Conservation (phyloP, 345 rosid species). For the Turritis glabra region DNA sequence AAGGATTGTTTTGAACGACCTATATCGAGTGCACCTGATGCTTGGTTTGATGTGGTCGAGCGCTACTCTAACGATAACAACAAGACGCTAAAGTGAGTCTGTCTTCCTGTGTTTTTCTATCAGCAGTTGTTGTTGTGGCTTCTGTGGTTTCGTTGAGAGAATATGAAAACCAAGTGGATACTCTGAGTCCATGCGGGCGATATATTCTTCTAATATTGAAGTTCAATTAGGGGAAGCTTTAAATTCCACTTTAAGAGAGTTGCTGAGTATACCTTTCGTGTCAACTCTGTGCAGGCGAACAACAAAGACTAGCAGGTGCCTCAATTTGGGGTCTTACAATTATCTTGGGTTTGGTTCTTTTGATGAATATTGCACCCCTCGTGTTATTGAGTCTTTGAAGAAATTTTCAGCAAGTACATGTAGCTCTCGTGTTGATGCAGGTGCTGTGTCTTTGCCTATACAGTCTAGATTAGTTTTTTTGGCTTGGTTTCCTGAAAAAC, state of each 20-base stretch:
- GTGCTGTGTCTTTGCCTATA: constrained; percentile 37
- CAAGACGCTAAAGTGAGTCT: constrained; percentile 69
- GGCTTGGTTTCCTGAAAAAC: constrained; percentile 1
- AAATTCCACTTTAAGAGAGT: background rate
- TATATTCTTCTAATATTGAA: background rate
- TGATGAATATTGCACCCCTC: constrained; percentile 94
- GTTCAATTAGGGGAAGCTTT: background rate
- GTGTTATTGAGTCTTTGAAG: constrained; percentile 74
- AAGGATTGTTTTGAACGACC: constrained; percentile 89
- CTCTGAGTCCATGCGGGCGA: too few relatives aligned
- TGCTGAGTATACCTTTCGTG: background rate
- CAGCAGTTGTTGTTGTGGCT: background rate
- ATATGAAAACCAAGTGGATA: too few relatives aligned
- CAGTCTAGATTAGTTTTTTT: background rate
- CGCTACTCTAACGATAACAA: constrained; percentile 70
- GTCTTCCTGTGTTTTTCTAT: background rate
- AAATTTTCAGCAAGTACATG: constrained; percentile 79
- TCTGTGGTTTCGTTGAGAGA: background rate
- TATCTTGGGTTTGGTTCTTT: constrained; percentile 91
- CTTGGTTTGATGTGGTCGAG: constrained; percentile 78
- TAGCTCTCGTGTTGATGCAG: constrained; percentile 84
- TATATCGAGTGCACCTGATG: constrained; percentile 79
- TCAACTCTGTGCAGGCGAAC: constrained; percentile 61
- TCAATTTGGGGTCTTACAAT: constrained; percentile 90
- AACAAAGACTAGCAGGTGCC: constrained; percentile 61